Conservation (phyloP, 768 basidiomycete genomes). For the Strobilomyces confusus region DNA sequence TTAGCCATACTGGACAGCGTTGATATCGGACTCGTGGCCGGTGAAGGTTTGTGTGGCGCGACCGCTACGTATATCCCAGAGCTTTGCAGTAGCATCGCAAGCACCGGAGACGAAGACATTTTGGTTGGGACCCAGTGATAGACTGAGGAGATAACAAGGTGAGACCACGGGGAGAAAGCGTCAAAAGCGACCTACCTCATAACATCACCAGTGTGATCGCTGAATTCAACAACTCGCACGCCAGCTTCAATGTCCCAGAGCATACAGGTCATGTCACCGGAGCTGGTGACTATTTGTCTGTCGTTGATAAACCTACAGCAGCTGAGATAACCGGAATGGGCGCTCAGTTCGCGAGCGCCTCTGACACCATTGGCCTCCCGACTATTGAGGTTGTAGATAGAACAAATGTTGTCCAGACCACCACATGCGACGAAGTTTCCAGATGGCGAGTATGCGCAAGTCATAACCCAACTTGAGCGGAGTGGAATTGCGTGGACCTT, state of each 20-base stretch:
- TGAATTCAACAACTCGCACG: constrained; percentile 96
- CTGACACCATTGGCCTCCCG: constrained; percentile 71
- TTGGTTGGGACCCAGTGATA: constrained; percentile 92
- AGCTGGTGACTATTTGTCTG: constrained; percentile 95
- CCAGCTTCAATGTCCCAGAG: constrained; percentile 99
- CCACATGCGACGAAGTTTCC: constrained; percentile 98
- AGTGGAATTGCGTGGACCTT: constrained; percentile 99
- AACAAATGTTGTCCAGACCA: constrained; percentile 98
- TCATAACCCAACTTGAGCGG: constrained; percentile 99
- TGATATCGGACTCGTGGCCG: constrained; percentile 98
- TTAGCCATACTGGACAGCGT: constrained; percentile 87
- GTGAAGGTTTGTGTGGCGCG: constrained; percentile 98
- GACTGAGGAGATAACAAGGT: constrained; percentile 41
- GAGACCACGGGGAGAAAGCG: constrained; percentile 8
- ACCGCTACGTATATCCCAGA: constrained; percentile 98
- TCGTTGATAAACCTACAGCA: constrained; percentile 99
- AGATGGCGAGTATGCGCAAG: constrained; percentile 95
- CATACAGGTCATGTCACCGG: constrained; percentile 99
- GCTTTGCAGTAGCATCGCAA: constrained; percentile 96
- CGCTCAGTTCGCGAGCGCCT: constrained; percentile 92
- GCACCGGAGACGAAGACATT: constrained; percentile 98
- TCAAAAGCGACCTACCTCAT: constrained; percentile 72
- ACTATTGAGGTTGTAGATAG: constrained; percentile 91
- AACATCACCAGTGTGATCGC: constrained; percentile 98
- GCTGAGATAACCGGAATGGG: constrained; percentile 95